Percentiles rank a stretch among this genome's conserved stretches.
These are phyloP conservation scores for Citrullus amarus DNA, from an alignment of 306 rosid genomes.

Conservation along the genomic window DNA sequence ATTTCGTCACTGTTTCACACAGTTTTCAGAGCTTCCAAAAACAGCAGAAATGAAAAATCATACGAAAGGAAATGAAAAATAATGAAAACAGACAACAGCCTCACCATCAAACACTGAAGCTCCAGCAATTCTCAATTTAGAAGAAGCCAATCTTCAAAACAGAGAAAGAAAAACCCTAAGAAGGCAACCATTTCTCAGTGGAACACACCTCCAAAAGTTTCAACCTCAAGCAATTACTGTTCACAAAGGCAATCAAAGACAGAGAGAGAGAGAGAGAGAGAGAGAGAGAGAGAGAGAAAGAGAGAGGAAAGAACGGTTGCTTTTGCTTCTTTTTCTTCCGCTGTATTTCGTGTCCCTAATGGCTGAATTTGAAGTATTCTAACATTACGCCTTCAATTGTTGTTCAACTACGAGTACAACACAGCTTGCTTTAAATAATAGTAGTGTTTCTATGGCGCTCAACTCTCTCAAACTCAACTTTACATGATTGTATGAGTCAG, in stretches of 20 bases:
- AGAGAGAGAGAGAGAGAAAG: background rate
- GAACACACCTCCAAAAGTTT: background rate
- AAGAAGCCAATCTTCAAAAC: constrained; percentile 2
- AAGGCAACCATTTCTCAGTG: background rate
- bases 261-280: background rate
- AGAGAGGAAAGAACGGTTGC: background rate
- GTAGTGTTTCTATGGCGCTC: background rate
- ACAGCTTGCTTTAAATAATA: background rate
- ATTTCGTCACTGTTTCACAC: background rate
- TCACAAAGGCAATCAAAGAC: background rate
- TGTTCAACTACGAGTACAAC: constrained; percentile 1
- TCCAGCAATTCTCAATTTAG: constrained; percentile 4
- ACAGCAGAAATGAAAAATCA: background rate
- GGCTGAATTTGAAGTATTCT: background rate
- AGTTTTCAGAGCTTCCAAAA: background rate
- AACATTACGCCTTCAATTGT: background rate
- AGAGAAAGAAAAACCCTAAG: constrained; percentile 8
- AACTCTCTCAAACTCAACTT: background rate
- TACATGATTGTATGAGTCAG: too few relatives aligned
- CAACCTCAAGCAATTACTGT: background rate
- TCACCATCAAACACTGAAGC: background rate
- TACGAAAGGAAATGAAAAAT: background rate
- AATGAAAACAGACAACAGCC: background rate
- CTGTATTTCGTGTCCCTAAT: background rate
- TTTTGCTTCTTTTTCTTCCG: background rate